Conservation (phyloP, 208 protist species). For the Kentomonas sorsogonicus region DNA sequence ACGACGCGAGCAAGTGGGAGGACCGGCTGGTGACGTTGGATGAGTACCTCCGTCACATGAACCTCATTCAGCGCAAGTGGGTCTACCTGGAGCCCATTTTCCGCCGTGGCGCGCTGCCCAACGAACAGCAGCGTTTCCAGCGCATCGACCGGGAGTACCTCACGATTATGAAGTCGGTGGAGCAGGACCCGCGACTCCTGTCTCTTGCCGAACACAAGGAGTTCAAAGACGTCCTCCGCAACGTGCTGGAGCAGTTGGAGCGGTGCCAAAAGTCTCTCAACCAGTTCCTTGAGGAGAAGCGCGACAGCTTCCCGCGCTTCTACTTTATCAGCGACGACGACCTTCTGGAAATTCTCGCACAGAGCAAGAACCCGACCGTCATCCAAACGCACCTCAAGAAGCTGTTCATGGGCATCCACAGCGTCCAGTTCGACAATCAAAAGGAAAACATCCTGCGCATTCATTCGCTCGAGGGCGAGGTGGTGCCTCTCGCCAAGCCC, state of each 20-base stretch:
- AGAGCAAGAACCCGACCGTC: constrained; percentile 92
- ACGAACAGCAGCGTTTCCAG: constrained; percentile 94
- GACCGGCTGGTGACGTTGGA: constrained; percentile 88
- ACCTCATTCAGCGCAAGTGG: constrained; percentile 97
- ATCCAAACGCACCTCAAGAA: constrained; percentile 98
- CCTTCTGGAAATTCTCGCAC: constrained; percentile 96
- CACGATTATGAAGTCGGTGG: constrained; percentile 87
- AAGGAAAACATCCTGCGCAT: constrained; percentile 90
- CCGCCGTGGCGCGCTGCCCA: constrained; percentile 92
- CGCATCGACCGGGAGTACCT: constrained; percentile 94
- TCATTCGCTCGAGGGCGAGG: constrained; percentile 90
- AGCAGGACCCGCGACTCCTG: constrained; percentile 80
- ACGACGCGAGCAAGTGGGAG: constrained; percentile 90
- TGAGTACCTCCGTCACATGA: constrained; percentile 91
- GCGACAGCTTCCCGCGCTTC: constrained; percentile 95
- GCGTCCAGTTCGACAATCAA: constrained; percentile 90
- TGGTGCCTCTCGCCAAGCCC: constrained; percentile 87
- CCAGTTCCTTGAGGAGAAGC: constrained; percentile 97
- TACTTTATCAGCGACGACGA: constrained; percentile 99
- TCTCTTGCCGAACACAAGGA: constrained; percentile 74
- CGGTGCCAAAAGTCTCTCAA: constrained; percentile 96
- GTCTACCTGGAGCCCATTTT: constrained; percentile 99
- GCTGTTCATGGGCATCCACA: constrained; percentile 96
- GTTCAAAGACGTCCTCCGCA: constrained; percentile 74
- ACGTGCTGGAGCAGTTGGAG: constrained; percentile 95